Evolutionary conservation across 1,284 basidiomycete species (phyloP), one percentile per base, ranked within the genome.

Genomic region (Afroboletus lepidellus): DNA sequence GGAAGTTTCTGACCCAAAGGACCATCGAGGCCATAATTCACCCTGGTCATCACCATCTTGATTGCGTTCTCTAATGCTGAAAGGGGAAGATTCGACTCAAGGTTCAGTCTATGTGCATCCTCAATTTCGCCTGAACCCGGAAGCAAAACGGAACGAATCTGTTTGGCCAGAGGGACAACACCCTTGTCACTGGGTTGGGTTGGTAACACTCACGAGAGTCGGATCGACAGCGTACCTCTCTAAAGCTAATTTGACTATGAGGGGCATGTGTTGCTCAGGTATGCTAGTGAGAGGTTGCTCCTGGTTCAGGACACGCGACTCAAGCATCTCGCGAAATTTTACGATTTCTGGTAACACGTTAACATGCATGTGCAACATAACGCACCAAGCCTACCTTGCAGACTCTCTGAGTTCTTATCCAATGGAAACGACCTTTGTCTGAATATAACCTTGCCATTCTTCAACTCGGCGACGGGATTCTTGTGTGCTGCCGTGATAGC

Each of bases 221-320:
- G 21, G 13, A 36, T 30, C 8, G 27, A 53, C 50, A 30, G 57
- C 74, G 43, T 55, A 89, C 90, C 90, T 92, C 71, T 92, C 90
- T 55, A 91, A 86, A 1, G 81, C 82, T 36, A 93, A 71, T 67
- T 92, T 92, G 2, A 84, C 90, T 60, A 94, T 81, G 20, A 94
- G 73, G 2, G 88, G 81, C 56, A 76, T 76, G 63, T 92, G 78
- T 52, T 86, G 81, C 5, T 83, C 76, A 0, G 91, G 85, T 41
- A 94, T 77, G 8, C 64, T 60, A 7, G 63, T 65, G 12, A 94
- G 66, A 36, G 81, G 77, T 13, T 73, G 62, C 25, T 77, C 73
- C 48, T 76, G 69, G 18, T 65, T 68, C 42, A 74, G 70, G 16
- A 80, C 69, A 46, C 76, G 74, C 50, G 76, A 68, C 60, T 85